Evolutionary conservation across 179 eudicot genomes (phyloP), one percentile per base, ranked within the genome.

Genomic region (Monotropa hypopitys): DNA sequence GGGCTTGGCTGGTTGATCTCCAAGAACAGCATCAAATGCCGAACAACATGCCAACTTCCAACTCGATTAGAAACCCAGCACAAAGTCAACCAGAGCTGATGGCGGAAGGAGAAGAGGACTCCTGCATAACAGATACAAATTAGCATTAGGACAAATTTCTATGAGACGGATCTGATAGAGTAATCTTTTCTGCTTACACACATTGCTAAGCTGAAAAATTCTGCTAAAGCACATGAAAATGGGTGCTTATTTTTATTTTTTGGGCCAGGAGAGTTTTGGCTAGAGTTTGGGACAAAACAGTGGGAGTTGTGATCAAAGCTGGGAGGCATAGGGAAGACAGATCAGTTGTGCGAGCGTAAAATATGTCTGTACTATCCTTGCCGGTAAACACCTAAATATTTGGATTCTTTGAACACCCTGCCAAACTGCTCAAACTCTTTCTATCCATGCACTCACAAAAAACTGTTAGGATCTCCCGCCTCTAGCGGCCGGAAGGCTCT

Each of bases 41-140:
- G 26, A 43, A 35, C 10, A 71, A 49, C 76, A 53, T 74, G 32
- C 67, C 38, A 23, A 57, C 4, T 9, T 56, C 57, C 28, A 15
- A 59, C 28, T 23, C 16, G 8, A 75, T 20, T 33, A 16, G 45
- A 33, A 10, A 67, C 15, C 12, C 7, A 21, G 38, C 53, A 75
- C 23, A 13, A 21, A 15, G 32, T 6, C 6, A 77, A 11, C 54
- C 32, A 18, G 75, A 68, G 53, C 18, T 12, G 40, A 67, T 7
- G 13, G 53, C 23, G 40, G 74, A 40, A 68, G 67, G 79, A 40
- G 80, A 42, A 53, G 75, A 67, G 23, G 30, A 50, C 26, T 77
- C 63, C 80, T 77, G 80, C 74, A 38, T 51, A 69, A 46, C 42
- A 76, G 53, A 40, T 7, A 68, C 26, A 23, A 53, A 49, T n/a